phyloP scores from a whole-genome alignment of 192 early-diverging fungal genomes.

The Chytriomyces sp. region DNA sequence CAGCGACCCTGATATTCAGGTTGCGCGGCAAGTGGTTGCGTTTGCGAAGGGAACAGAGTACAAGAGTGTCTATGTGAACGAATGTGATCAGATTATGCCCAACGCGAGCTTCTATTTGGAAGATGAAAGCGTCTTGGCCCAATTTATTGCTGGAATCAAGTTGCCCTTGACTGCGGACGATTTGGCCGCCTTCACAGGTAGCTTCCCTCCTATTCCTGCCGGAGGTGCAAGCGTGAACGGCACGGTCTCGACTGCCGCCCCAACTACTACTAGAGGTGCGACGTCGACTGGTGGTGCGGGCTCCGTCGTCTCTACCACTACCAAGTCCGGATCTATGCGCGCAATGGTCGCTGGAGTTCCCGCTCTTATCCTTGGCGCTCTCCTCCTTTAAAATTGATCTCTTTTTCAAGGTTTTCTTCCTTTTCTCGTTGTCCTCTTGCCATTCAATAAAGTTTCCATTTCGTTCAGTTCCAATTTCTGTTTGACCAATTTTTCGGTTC shows the following conservation, averaged over 20 bases:
- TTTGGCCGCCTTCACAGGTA: slow-evolving; percentile 13
- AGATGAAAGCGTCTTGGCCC: slow-evolving; percentile 15
- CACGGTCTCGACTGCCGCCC: background rate
- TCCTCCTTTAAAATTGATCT: too few relatives aligned
- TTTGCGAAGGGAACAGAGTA: background rate
- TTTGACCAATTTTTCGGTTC: too few relatives aligned
- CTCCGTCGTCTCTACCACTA: background rate
- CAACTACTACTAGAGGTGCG: background rate
- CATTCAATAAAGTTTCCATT: too few relatives aligned
- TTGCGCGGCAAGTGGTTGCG: slow-evolving; percentile 11
- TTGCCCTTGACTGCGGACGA: slow-evolving; percentile 27
- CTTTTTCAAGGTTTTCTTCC: too few relatives aligned
- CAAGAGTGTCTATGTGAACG: slow-evolving; percentile 26
- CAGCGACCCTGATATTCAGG: slow-evolving; percentile 5
- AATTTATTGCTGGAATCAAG: slow-evolving; percentile 30
- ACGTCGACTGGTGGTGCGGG: background rate
- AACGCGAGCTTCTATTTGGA: slow-evolving; percentile 25
- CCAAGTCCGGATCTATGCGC: background rate
- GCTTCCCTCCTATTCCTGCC: slow-evolving; percentile 15
- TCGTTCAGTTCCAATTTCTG: too few relatives aligned
- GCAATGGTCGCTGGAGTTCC: background rate
- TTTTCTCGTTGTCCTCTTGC: too few relatives aligned
- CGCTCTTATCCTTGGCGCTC: too few relatives aligned
- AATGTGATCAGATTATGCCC: slow-evolving; percentile 30
- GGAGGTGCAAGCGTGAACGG: slow-evolving; percentile 11